Base-by-base conservation (phyloP, 805 yeast species). In the Ogataea pini region DNA sequence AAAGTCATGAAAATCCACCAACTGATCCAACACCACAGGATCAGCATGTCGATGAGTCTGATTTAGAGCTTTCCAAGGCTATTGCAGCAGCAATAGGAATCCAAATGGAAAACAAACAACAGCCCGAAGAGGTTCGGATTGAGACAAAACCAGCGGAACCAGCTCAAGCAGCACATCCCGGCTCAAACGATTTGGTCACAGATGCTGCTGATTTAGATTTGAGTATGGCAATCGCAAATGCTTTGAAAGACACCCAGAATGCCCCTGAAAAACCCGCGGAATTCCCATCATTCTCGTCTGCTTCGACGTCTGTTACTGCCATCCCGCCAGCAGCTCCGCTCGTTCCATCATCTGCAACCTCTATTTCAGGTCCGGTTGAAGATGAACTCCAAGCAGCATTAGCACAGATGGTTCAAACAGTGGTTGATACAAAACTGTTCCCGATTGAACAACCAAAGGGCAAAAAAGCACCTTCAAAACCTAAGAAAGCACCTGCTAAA, bases 361-460 rank as follows among this genome's bases (percentile, higher is more conserved):
- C 51, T 22, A 10, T 36, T 36, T 36, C 51, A 19, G 16, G 36
- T 24, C 22, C 52, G 8, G 57, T 52, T 19, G 64, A 62, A 18
- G 72, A 71, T 48, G 76, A 72, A 3, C 70, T 78, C 42, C 77
- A 80, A 44, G 75, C 72, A 42, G 84, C 83, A 0, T 58, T 81
- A 31, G 82, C 79, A 2, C 79, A 77, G 50, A 76, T 79, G 68
- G 83, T 80, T 14, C 73, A 76, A 51, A 77, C 71, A 56, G 85
- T 78, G 17, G 81, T 79, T 22, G 75, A 76, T 25, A 59, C 60
- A 13, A 58, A 52, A 49, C 47, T 56, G 19, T 54, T 54, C 36
- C 54, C 56, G 10, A 46, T 45, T 3, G 34, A 22, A 42, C 34
- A 41, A 3, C n/a, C 41, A 13, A 37, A 37, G 39, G 17, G 27